Conservation (phyloP, 257 asterid genomes). For the Solanum chilense region DNA sequence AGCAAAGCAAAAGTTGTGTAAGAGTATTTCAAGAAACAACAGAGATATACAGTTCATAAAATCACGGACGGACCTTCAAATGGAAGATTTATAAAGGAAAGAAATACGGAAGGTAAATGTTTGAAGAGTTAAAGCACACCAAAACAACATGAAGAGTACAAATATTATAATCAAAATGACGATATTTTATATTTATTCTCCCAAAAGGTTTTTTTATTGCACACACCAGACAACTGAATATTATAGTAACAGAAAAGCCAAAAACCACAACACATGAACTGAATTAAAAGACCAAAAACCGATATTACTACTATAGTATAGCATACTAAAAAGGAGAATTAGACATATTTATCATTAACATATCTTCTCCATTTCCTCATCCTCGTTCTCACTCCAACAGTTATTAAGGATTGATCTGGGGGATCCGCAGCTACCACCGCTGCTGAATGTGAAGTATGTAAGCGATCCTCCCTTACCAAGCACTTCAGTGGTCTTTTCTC, state of each 20-base stretch:
- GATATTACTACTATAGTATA: neutral
- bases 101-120: neutral
- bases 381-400: slow-evolving; percentile 20
- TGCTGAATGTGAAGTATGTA: slow-evolving; percentile 32
- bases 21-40: neutral
- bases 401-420: slow-evolving; percentile 48
- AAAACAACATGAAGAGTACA: neutral
- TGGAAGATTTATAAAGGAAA: neutral
- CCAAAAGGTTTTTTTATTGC: neutral
- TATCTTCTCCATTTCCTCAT: neutral
- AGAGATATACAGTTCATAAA: neutral
- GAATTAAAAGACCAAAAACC: neutral
- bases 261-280: neutral
- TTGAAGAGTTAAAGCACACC: no score
- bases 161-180: neutral
- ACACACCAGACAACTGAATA: neutral
- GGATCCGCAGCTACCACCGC: slow-evolving; percentile 40
- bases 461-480: slow-evolving; percentile 45
- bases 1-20: no score
- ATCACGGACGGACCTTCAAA: neutral
- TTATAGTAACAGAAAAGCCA: neutral
- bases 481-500: slow-evolving; percentile 36
- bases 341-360: neutral
- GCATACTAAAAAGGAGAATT: neutral
- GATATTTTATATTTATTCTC: neutral